phyloP scores from a whole-genome alignment of 106 monocot genomes.

The Amphibolis antarctica region DNA sequence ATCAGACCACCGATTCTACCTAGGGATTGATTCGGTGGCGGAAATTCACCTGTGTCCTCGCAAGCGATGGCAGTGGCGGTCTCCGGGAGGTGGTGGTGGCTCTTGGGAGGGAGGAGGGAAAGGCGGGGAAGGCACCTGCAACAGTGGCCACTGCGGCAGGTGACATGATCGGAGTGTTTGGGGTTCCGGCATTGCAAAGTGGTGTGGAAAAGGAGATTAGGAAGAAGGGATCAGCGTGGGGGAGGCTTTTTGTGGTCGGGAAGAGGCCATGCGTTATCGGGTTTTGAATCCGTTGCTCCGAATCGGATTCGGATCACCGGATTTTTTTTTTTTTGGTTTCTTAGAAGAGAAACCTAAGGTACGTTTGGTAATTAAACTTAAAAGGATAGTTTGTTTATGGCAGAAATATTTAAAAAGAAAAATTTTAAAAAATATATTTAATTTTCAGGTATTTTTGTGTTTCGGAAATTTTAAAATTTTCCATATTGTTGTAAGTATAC shows the following conservation, averaged over 20 bases:
- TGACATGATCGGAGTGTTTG: slow-evolving; percentile 3
- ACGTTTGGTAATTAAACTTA: too few relatives aligned
- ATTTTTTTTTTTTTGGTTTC: too few relatives aligned
- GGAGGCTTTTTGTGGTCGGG: slow-evolving; percentile 12
- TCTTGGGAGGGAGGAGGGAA: slow-evolving; percentile 1
- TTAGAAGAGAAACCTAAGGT: too few relatives aligned
- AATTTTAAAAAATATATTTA: too few relatives aligned
- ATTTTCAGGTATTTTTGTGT: too few relatives aligned
- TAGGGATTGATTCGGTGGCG: not conserved
- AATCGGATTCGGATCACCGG: too few relatives aligned
- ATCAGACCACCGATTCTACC: not conserved
- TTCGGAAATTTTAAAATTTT: too few relatives aligned
- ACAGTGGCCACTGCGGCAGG: slow-evolving; percentile 8
- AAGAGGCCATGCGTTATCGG: not conserved
- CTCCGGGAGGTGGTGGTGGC: not conserved
- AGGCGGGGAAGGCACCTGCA: slow-evolving; percentile 1
- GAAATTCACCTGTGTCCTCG: slow-evolving; percentile 9
- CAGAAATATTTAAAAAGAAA: too few relatives aligned
- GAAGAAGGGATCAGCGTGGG: not conserved
- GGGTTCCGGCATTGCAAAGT: not conserved
- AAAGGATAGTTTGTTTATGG: too few relatives aligned
- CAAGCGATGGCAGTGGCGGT: slow-evolving; percentile 2
- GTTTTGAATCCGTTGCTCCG: too few relatives aligned
- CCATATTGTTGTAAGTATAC: too few relatives aligned
- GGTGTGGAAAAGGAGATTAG: not conserved